These are phyloP conservation scores for Penicillium dipodomyicola DNA, from an alignment of 495 filamentous ascomycete species.

Conservation along the genomic window DNA sequence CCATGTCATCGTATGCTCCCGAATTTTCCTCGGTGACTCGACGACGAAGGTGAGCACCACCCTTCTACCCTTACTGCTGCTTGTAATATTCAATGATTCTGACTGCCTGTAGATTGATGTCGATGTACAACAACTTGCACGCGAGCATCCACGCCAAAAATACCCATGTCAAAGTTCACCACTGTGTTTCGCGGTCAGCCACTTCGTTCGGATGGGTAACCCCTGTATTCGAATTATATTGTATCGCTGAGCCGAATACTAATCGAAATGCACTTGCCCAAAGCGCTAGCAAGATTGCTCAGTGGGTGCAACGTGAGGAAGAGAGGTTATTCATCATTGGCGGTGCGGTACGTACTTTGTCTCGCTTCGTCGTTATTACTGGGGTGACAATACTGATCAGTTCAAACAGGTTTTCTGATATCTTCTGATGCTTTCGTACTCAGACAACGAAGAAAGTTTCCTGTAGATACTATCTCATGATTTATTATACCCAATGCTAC, in stretches of 20 bases:
- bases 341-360: conserved; percentile 62
- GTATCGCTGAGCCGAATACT: conserved; percentile 76
- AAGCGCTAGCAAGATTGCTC: conserved; percentile 79
- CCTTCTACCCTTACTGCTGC: too few species aligned
- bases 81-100: background rate
- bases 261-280: conserved; percentile 77
- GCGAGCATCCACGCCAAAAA: conserved; percentile 79
- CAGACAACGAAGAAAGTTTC: background rate
- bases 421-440: background rate
- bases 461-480: conserved; percentile 8
- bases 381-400: conserved; percentile 2
- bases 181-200: conserved; percentile 68
- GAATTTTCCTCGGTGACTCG: conserved; percentile 63
- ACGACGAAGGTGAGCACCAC: conserved; percentile 54
- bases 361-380: background rate
- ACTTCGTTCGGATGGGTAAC: conserved; percentile 88
- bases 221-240: conserved; percentile 89
- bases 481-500: conserved; percentile 14
- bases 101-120: conserved; percentile 59
- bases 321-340: conserved; percentile 94
- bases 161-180: conserved; percentile 78
- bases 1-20: conserved; percentile 79
- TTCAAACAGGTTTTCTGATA: conserved; percentile 27
- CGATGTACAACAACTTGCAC: conserved; percentile 81
- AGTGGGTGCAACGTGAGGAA: conserved; percentile 88